These are phyloP conservation scores for Kockovaella imperatae DNA, from an alignment of 768 basidiomycete genomes.

Conservation along the genomic window DNA sequence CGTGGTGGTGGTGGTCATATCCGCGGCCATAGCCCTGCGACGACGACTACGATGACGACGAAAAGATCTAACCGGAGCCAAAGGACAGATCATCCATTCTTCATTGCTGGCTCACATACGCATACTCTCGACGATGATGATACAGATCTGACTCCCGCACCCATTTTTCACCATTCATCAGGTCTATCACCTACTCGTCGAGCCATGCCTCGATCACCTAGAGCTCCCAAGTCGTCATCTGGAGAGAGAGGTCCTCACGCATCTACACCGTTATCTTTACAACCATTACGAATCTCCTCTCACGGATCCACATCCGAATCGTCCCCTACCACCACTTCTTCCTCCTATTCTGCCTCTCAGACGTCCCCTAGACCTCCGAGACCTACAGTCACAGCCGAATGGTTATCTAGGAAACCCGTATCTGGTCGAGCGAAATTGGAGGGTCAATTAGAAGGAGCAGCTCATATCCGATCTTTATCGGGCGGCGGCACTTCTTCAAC, in stretches of 20 bases:
- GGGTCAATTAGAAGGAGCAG: too few species aligned
- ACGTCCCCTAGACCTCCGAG: background rate
- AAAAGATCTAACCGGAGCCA: background rate
- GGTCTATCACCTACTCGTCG: constrained; percentile 26
- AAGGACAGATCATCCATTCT: background rate
- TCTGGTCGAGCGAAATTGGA: background rate
- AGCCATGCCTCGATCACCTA: constrained; percentile 22
- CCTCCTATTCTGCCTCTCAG: too few species aligned
- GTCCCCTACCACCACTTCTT: background rate
- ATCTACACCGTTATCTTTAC: background rate
- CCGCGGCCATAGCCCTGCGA: too few species aligned
- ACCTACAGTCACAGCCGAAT: constrained; percentile 6
- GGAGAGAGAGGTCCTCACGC: too few species aligned
- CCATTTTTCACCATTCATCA: constrained; percentile 12
- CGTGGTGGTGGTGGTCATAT: too few species aligned
- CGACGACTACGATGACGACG: too few species aligned
- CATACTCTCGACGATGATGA: constrained; percentile 11
- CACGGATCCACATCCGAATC: background rate
- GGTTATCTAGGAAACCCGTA: constrained; percentile 20
- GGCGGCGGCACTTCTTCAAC: background rate
- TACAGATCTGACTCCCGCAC: background rate
- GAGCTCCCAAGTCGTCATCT: background rate
- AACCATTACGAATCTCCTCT: background rate
- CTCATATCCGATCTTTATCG: too few species aligned
- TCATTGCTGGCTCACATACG: constrained; percentile 7